A percentile compares a stretch with the other conserved stretches of the same genome.
These are phyloP conservation scores for Elaphomyces granulatus DNA, from an alignment of 495 filamentous ascomycete genomes.

Conservation along the genomic window DNA sequence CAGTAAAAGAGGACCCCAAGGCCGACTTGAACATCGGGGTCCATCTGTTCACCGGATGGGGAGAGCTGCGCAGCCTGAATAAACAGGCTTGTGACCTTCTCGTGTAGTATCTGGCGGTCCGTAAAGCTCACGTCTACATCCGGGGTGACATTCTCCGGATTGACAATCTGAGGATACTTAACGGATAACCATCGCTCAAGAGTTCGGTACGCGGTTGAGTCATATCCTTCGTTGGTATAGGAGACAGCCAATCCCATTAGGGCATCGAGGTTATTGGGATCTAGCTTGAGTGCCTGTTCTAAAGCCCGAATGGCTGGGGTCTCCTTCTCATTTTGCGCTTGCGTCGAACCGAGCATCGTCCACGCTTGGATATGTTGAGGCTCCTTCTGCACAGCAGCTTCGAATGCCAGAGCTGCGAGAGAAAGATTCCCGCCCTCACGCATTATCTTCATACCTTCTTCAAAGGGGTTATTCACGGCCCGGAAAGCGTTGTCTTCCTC, in stretches of 20 bases:
- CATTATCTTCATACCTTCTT: slow-evolving; percentile 83
- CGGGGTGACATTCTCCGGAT: slow-evolving; percentile 48
- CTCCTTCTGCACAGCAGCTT: slow-evolving; percentile 85
- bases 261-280: slow-evolving; percentile 72
- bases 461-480: slow-evolving; percentile 62
- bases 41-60: slow-evolving; percentile 78
- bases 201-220: slow-evolving; percentile 89
- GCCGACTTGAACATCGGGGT: slow-evolving; percentile 95
- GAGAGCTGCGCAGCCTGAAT: slow-evolving; percentile 84
- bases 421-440: slow-evolving; percentile 85
- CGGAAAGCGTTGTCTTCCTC: slow-evolving; percentile 85
- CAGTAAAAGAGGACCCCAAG: slow-evolving; percentile 97
- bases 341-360: slow-evolving; percentile 76
- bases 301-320: slow-evolving; percentile 94
- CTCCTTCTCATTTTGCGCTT: slow-evolving; percentile 98
- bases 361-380: slow-evolving; percentile 80
- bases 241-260: slow-evolving; percentile 92
- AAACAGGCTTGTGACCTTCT: slow-evolving; percentile 79
- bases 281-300: slow-evolving; percentile 78
- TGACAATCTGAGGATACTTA: slow-evolving; percentile 75
- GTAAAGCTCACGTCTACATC: slow-evolving; percentile 76
- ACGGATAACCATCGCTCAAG: slow-evolving; percentile 90
- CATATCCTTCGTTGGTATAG: slow-evolving; percentile 99
- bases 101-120: slow-evolving; percentile 78
- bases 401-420: slow-evolving; percentile 89